Base-by-base conservation (phyloP, 306 rosid genomes). In the Pyrus bretschneideri region DNA sequence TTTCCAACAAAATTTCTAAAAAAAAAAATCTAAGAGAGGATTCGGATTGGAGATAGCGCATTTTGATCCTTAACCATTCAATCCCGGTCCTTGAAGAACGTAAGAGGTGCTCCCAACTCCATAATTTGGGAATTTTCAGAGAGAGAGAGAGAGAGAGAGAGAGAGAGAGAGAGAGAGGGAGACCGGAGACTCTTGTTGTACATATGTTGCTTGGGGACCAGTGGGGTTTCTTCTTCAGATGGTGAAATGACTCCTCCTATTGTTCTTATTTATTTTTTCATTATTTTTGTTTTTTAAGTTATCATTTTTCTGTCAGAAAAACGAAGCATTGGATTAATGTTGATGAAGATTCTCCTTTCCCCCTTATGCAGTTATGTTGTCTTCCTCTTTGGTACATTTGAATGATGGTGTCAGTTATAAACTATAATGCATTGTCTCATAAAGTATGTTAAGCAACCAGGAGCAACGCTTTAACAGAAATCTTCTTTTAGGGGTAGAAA, bases 131-230 rank as follows among this genome's bases (percentile, higher is more conserved):
- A 80, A 72, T 82, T 68, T 33, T 57, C 60, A 30, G 80, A 61
- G 70, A 21, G 71, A 35, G 85, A 65, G 67, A 22, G 85, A 64
- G 69, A 22, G 70, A 33, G 85, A 65, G 70, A 25, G 71, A 54
- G 66, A 35, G 31, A 2, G 52, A 25, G 64, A 46, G 76, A 49
- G 76, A 30, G 33, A 0, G 31, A 30, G 33, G 0, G 33, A 30
- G 31, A 30, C 4, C 4, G 59, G 71, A 46, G 83, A 71, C 51
- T 66, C 67, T 62, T 76, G 75, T 80, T 91, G 92, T 91, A 87
- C 88, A 87, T 86, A 58, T 52, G 75, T 82, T 75, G 76, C 67
- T 79, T 71, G 73, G 46, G 60, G 76, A 40, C 29, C 68, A 51
- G 29, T 77, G 74, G 67, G 69, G 71, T 71, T 81, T 71, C 66